Base-by-base conservation (phyloP, 2,329 filamentous ascomycete species). In the Fusarium sp. region DNA sequence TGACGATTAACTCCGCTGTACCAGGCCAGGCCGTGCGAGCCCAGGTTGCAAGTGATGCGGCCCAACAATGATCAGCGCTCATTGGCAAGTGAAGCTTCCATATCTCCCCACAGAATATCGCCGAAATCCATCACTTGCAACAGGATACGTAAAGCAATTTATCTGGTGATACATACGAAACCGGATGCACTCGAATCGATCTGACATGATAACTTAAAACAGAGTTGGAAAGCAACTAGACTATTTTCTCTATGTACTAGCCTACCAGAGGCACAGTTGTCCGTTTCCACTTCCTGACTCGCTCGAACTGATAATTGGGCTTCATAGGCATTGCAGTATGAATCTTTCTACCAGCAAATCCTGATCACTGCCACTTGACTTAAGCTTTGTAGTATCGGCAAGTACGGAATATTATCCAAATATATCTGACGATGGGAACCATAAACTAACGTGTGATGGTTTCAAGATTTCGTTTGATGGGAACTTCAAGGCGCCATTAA, bases 31-130 rank as follows among this genome's bases (percentile, higher is more conserved):
- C 57, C 65, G 57, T 70, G 61, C 61, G 67, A 69, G 60, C 56
- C 7, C 52, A 71, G 67, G 56, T 54, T 61, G 62, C 60, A 68
- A 55, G 57, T 65, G 55, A 64, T 63, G 67, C 68, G 59, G 57
- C 69, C 57, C 31, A 36, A 33, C 34, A 26, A 28, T 26, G 24
- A 45, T 60, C 58, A 58, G 57, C 42, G 59, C 53, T 65, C 31
- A 58, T 52, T 54, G 53, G 46, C 54, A 54, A 62, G 43, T 28
- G 42, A 51, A 55, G 52, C 47, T 46, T 36, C 22, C 15, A 22
- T 57, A 34, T 50, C 40, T 58, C 36, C 52, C 49, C 49, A 62
- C 57, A 34, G 47, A 43, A 44, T 53, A 65, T 59, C 31, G 44
- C 56, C 33, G 47, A 47, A 62, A 57, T 57, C n/a, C 31, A 43